A percentile compares a stretch with the other conserved stretches of the same genome.
Conservation (phyloP, 2,329 filamentous ascomycete genomes). For the Nigrospora osmanthi region DNA sequence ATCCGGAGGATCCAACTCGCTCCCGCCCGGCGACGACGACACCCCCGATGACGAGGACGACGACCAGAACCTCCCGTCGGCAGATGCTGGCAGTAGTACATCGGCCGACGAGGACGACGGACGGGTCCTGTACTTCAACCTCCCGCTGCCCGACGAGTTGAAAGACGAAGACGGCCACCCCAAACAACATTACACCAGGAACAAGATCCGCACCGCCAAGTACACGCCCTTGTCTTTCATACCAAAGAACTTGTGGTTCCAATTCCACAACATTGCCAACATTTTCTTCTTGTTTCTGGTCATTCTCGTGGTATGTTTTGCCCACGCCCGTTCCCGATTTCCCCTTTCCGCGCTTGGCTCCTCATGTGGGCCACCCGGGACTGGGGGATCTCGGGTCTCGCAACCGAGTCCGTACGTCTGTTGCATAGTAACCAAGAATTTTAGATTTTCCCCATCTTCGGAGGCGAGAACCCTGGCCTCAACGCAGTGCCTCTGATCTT, state of each 20-base stretch:
- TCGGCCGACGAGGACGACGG: constrained; percentile 31
- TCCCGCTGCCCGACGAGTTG: constrained; percentile 65
- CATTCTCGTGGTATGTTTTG: constrained; percentile 76
- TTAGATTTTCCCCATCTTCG: constrained; percentile 95
- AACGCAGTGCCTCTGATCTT: constrained; percentile 89
- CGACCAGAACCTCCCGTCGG: constrained; percentile 20
- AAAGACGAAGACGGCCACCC: constrained; percentile 78
- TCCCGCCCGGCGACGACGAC: constrained; percentile 17
- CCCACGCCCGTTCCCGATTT: constrained; percentile 4
- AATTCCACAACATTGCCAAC: constrained; percentile 98
- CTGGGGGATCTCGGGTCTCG: too few species aligned
- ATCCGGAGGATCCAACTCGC: constrained; percentile 25
- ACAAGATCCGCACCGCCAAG: constrained; percentile 97
- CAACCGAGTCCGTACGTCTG: too few species aligned
- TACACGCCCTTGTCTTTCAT: constrained; percentile 94
- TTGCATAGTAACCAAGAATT: not conserved
- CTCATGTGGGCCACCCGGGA: too few species aligned
- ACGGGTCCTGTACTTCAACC: constrained; percentile 76
- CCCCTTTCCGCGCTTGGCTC: too few species aligned
- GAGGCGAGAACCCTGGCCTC: constrained; percentile 80
- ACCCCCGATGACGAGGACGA: constrained; percentile 21
- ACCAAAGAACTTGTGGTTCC: constrained; percentile 94
- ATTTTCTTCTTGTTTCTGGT: constrained; percentile 97
- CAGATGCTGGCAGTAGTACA: constrained; percentile 25
- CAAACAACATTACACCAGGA: constrained; percentile 63